phyloP scores from a whole-genome alignment of 176 grass and related monocot species.

The Musa itinerans region DNA sequence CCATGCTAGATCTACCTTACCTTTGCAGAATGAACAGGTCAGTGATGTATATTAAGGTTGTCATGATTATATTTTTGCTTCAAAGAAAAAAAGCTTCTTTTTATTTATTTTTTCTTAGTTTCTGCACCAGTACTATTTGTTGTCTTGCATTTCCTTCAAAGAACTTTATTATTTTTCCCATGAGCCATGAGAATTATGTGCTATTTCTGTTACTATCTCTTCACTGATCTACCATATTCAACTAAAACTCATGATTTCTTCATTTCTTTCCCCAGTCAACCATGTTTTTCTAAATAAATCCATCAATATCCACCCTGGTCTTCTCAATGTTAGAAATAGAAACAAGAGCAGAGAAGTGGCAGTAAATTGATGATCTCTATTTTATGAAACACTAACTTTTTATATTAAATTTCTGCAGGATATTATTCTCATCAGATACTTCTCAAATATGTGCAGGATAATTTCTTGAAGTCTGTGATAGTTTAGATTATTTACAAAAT shows the following conservation, averaged over 20 bases:
- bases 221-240: neutral
- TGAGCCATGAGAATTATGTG: neutral
- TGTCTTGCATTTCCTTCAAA: no score
- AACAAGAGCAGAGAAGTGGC: no score
- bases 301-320: neutral
- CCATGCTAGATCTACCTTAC: constrained; percentile 79
- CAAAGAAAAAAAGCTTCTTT: no score
- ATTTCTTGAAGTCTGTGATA: no score
- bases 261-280: neutral
- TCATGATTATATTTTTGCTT: neutral
- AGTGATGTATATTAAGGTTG: neutral
- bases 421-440: no score
- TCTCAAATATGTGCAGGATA: no score
- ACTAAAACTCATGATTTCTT: neutral
- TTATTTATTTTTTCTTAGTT: neutral
- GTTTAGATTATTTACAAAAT: no score
- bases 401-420: no score
- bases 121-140: neutral
- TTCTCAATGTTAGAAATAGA: no score
- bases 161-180: neutral
- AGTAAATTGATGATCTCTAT: no score
- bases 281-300: neutral
- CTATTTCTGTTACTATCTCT: neutral
- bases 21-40: constrained; percentile 93
- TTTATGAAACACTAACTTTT: no score